These are phyloP conservation scores for Trichosanthes truncata DNA, from an alignment of 306 rosid genomes.

Conservation along the genomic window DNA sequence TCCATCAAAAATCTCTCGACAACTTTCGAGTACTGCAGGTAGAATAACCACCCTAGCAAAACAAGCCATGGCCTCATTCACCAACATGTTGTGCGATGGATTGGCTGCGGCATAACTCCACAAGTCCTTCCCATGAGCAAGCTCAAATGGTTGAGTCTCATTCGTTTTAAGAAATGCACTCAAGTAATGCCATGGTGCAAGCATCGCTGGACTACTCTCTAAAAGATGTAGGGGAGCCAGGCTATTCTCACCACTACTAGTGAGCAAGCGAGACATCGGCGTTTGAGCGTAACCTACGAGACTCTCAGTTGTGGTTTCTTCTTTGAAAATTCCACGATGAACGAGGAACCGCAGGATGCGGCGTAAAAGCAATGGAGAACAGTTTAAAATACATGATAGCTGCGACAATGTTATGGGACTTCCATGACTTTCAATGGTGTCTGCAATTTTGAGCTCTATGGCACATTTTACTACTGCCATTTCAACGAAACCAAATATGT, in stretches of 20 bases:
- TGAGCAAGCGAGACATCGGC: slow-evolving; percentile 16
- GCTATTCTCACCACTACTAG: slow-evolving; percentile 5
- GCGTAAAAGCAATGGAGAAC: neutral
- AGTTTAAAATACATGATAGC: slow-evolving; percentile 7
- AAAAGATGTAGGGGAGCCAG: slow-evolving; percentile 13
- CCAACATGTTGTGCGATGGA: slow-evolving; percentile 25
- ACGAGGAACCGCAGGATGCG: neutral
- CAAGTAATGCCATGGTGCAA: slow-evolving; percentile 23
- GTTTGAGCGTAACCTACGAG: slow-evolving; percentile 19
- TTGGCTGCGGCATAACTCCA: slow-evolving; percentile 32
- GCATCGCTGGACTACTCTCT: slow-evolving; percentile 15
- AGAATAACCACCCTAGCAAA: slow-evolving; percentile 21
- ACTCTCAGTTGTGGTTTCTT: neutral
- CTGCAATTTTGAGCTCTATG: slow-evolving; percentile 44
- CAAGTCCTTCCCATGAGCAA: slow-evolving; percentile 37
- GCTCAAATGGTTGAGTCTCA: slow-evolving; percentile 17
- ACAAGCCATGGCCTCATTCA: slow-evolving; percentile 63
- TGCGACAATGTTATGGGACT: neutral
- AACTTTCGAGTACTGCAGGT: slow-evolving; percentile 21
- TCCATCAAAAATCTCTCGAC: slow-evolving; percentile 34
- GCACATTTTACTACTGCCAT: neutral
- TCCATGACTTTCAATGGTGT: neutral
- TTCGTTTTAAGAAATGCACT: slow-evolving; percentile 5
- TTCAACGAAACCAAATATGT: neutral
- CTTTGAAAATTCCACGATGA: slow-evolving; percentile 23